Evolutionary conservation across 1,139 yeast genomes (phyloP).

Genomic region (Yamadazyma siamensis): DNA sequence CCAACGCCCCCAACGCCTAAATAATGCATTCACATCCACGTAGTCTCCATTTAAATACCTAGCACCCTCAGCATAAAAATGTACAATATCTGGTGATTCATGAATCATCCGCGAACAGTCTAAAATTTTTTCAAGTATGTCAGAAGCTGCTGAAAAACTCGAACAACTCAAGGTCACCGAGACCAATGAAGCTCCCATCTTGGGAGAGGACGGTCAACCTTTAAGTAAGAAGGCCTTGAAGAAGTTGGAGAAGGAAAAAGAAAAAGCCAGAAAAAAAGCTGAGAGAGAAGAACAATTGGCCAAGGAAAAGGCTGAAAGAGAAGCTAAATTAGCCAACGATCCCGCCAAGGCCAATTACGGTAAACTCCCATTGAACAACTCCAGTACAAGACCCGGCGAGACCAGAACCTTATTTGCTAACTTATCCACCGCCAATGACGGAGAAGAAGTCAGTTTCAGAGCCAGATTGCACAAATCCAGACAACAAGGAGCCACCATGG

Average conservation of each 20-base stretch:
- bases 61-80: no score
- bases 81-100: no score
- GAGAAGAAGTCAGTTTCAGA: slow-evolving; percentile 77
- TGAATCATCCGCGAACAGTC: neutral
- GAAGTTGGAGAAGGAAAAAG: slow-evolving; percentile 89
- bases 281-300: slow-evolving; percentile 90
- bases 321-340: slow-evolving; percentile 65
- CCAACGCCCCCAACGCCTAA: no score
- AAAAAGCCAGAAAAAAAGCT: slow-evolving; percentile 89
- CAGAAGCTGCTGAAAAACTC: slow-evolving; percentile 30
- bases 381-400: slow-evolving; percentile 58
- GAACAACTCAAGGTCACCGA: slow-evolving; percentile 31
- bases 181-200: slow-evolving; percentile 25
- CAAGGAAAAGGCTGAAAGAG: slow-evolving; percentile 81
- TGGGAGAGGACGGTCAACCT: slow-evolving; percentile 89
- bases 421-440: slow-evolving; percentile 66
- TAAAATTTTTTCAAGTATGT: slow-evolving; percentile 4
- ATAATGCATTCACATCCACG: no score
- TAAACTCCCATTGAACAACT: slow-evolving; percentile 81
- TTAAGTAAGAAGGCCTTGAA: slow-evolving; percentile 92
- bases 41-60: no score
- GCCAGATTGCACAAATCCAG: slow-evolving; percentile 93
- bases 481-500: slow-evolving; percentile 94
- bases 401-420: slow-evolving; percentile 55
- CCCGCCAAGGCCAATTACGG: slow-evolving; percentile 90